Conservation (phyloP, 2,329 filamentous ascomycete species). For the Dothistroma pini region DNA sequence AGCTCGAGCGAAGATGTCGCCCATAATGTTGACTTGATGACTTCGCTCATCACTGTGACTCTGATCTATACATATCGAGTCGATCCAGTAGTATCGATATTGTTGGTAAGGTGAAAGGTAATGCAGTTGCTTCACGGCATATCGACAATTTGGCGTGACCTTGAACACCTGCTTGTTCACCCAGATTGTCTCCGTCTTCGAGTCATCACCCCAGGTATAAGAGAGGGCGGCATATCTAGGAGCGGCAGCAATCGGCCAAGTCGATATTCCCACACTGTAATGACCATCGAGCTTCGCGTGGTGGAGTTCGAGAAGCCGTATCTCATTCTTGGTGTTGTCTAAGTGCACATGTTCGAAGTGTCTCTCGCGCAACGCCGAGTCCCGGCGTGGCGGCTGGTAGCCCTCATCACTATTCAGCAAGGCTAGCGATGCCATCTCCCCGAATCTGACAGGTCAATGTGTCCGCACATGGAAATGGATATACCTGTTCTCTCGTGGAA, state of each 20-base stretch:
- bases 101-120: background rate
- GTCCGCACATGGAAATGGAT: too few species aligned
- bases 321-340: background rate
- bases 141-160: background rate
- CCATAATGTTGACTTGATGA: background rate
- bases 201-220: background rate
- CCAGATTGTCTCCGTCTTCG: background rate
- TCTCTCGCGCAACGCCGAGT: background rate
- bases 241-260: background rate
- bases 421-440: background rate
- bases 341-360: background rate
- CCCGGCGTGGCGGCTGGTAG: background rate
- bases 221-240: background rate
- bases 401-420: background rate
- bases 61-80: background rate
- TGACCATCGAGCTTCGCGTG: background rate
- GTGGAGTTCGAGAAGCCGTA: background rate
- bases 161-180: background rate
- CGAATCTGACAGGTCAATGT: background rate
- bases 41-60: background rate
- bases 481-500: background rate
- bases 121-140: background rate
- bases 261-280: background rate
- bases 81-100: background rate
- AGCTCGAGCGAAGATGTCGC: background rate